Base-by-base conservation (phyloP, 2,329 filamentous ascomycete genomes). In the Diaporthe ilicicola region DNA sequence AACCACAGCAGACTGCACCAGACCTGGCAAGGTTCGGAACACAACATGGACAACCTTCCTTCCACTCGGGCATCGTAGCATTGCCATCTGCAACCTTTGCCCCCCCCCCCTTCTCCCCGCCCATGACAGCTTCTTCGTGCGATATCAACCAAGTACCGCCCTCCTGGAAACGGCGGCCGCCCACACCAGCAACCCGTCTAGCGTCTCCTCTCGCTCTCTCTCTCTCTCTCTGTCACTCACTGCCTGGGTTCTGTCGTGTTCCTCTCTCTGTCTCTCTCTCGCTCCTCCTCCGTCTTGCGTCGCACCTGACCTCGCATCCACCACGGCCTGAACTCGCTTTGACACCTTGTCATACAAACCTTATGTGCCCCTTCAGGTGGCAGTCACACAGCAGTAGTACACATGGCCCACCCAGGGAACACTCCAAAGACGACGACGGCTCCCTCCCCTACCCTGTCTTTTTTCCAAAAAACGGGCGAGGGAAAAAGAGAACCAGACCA, bases 51-150 rank as follows among this genome's bases (percentile, higher is more conserved):
- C 39, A 55, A 19, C 39, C 65, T 55, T 48, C 39, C 65, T 55
- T 48, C 42, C 39, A 67, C 65, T 37, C 51, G 13, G 27, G 12
- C 65, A 56, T 48, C 39, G 39, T 67, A 48, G 37, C 39, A 67
- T 67, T 54, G 44, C 65, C 65, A 55, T 55, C 65, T 67, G 65
- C 65, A 56, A 67, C 65, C n/a, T n/a, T n/a, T n/a, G n/a, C n/a
- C 22, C 65, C 42, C 48, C 39, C 32, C n/a, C 61, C 32, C 29
- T 17, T 53, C 4, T 6, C 51, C 42, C 29, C 27, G 4, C 65
- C 29, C 24, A 54, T 29, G 48, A 56, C 27, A 48, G 22, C 65
- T 48, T 37, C n/a, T n/a, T 8, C 29, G n/a, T 37, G 27, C 44
- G n/a, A 48, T 64, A 22, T 37, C 32, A 19, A 50, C 65, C 59